phyloP scores from a whole-genome alignment of 257 asterid genomes.

The Solanum okadae region DNA sequence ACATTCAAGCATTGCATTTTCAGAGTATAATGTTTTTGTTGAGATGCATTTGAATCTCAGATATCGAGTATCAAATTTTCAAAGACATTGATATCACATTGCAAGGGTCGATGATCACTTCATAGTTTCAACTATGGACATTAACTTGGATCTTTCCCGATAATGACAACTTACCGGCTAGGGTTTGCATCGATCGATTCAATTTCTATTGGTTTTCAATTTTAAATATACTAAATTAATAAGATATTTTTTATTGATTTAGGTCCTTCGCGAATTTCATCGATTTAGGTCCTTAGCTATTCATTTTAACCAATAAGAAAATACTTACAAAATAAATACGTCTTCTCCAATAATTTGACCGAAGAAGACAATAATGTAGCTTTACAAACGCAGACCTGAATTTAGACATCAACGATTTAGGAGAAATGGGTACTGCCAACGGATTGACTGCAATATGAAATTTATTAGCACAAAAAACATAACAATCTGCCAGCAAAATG shows the following conservation, averaged over 20 bases:
- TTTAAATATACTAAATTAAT: too few relatives aligned
- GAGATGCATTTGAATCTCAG: not conserved
- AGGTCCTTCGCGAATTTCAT: too few relatives aligned
- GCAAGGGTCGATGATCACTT: not conserved
- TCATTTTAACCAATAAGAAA: too few relatives aligned
- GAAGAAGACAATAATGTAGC: too few relatives aligned
- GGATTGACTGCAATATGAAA: not conserved
- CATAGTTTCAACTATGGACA: not conserved
- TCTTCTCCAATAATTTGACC: too few relatives aligned
- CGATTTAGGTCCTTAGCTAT: too few relatives aligned
- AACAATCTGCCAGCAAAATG: not conserved
- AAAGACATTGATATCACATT: not conserved
- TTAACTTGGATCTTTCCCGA: not conserved
- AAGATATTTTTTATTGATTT: too few relatives aligned
- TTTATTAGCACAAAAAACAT: not conserved
- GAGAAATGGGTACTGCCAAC: not conserved
- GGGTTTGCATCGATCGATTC: too few relatives aligned
- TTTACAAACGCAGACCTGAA: not conserved
- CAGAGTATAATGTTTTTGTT: too few relatives aligned
- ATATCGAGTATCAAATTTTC: not conserved
- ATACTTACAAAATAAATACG: too few relatives aligned
- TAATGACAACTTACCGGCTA: not conserved
- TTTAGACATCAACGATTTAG: not conserved
- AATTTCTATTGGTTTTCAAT: too few relatives aligned
- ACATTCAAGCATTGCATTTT: not conserved